Evolutionary conservation across 2,329 filamentous ascomycete species (phyloP), one percentile per base, ranked within the genome.

Genomic region (Microdochium nivale): DNA sequence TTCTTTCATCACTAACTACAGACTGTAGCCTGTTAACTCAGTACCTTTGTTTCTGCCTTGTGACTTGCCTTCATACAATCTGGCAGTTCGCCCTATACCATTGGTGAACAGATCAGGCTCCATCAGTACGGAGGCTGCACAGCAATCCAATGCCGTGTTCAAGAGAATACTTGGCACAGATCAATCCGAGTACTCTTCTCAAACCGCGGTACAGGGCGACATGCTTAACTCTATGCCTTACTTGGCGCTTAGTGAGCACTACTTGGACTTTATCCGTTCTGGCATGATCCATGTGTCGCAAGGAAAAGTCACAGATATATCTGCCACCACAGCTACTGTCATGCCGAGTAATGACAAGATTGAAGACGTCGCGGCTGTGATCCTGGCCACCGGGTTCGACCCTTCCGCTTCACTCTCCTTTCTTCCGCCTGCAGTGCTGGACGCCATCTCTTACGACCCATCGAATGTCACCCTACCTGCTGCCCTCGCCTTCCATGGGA

Each of bases 371-470:
- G 80, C 78, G 0, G 86, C 83, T 0, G 75, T 94, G 11, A 73
- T 95, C 1, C 75, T 89, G 19, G 88, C 88, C 0, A 92, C 87
- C 0, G 89, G 89, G 1, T 95, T 88, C 62, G 79, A 83, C 4
- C 77, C 86, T 0, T 75, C 79, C 1, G 68, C 77, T 0, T 83
- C 84, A 0, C 66, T 94, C 10, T 76, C 78, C 4, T 90, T 85
- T 56, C 73, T 95, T 0, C 77, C 84, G 0, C 49, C 70, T 0
- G 66, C 78, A 0, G 70, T 88, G 3, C 76, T 83, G 33, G 57
- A 75, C 2, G 70, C 68, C 0, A 72, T 95, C 2, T 70, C 81
- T 7, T 78, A 86, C 59, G 79, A 81, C 2, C 65, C 78, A 0
- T 59, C 64, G 0, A 76, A 81, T 54, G 64, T 70, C 16, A 76